These are phyloP conservation scores for Claviceps spartinae DNA, from an alignment of 2,329 filamentous ascomycete species.

Conservation along the genomic window DNA sequence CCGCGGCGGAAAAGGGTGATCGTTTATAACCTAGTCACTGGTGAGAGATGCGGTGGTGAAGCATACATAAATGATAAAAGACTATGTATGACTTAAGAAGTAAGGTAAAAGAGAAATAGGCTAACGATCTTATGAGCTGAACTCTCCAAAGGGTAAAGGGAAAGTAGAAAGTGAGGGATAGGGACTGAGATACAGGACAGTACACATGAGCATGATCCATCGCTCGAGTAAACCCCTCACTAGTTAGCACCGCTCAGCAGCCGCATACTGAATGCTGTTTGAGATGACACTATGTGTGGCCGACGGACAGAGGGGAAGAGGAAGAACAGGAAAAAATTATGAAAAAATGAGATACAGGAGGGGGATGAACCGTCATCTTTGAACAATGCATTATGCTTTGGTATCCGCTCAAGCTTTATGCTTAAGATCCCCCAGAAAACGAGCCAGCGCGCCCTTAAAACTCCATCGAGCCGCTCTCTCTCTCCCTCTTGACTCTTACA, in stretches of 20 bases:
- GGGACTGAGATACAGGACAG: too few species aligned
- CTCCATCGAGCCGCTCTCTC: conserved; percentile 39
- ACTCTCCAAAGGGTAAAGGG: too few species aligned
- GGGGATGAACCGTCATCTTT: background rate
- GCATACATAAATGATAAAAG: background rate
- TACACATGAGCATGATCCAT: too few species aligned
- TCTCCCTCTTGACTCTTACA: conserved; percentile 39
- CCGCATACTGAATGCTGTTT: too few species aligned
- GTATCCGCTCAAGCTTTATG: background rate
- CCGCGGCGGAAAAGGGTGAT: background rate
- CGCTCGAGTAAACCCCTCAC: too few species aligned
- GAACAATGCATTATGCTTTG: background rate
- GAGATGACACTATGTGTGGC: background rate
- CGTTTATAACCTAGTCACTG: background rate
- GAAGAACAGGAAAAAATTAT: background rate
- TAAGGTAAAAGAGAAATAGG: too few species aligned
- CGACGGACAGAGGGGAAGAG: background rate
- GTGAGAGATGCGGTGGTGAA: background rate
- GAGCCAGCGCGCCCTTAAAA: conserved; percentile 25
- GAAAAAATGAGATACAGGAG: background rate
- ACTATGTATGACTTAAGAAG: background rate
- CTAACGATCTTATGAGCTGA: too few species aligned
- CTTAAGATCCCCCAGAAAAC: background rate
- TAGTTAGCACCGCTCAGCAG: too few species aligned
- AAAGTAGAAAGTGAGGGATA: too few species aligned